Percentiles rank a stretch among this genome's conserved stretches.
Conservation (phyloP, 768 basidiomycete genomes). For the Candolleomyces eurysporus region DNA sequence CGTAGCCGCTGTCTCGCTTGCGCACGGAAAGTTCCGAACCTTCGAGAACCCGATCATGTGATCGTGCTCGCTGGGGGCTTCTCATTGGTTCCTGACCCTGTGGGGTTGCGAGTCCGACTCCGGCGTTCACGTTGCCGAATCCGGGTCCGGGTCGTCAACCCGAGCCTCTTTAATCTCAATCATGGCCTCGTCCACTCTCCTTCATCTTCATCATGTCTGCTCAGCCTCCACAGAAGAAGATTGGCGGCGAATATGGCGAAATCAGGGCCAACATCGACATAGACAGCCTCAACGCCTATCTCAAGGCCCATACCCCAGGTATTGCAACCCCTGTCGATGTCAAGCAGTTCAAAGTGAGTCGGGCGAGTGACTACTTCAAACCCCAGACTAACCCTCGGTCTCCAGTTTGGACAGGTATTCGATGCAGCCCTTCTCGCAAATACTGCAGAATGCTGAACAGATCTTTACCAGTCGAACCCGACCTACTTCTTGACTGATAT, state of each 20-base stretch:
- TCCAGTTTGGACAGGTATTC: slow-evolving; percentile 82
- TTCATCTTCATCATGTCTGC: slow-evolving; percentile 17
- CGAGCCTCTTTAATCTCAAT: not conserved
- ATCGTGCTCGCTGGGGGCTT: slow-evolving; percentile 6
- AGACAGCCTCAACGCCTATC: slow-evolving; percentile 61
- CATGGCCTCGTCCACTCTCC: not conserved
- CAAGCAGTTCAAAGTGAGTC: slow-evolving; percentile 86
- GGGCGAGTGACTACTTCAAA: slow-evolving; percentile 16
- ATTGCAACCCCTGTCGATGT: slow-evolving; percentile 68
- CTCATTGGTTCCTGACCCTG: slow-evolving; percentile 2
- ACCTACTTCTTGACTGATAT: slow-evolving; percentile 91
- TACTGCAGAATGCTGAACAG: not conserved
- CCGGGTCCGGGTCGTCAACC: not conserved
- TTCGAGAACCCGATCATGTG: slow-evolving; percentile 32
- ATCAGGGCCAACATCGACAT: slow-evolving; percentile 71
- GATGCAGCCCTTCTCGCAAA: not conserved
- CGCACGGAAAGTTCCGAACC: slow-evolving; percentile 14
- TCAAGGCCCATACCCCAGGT: slow-evolving; percentile 50
- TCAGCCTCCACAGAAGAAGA: slow-evolving; percentile 35
- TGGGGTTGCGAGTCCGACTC: not conserved
- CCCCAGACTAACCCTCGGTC: not conserved
- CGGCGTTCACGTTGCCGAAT: slow-evolving; percentile 2
- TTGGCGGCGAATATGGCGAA: slow-evolving; percentile 75
- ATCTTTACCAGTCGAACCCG: slow-evolving; percentile 75
- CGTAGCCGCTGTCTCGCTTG: slow-evolving; percentile 13